Evolutionary conservation across 1,139 yeast genomes (phyloP).

Genomic region (Suhomyces panamericanus): DNA sequence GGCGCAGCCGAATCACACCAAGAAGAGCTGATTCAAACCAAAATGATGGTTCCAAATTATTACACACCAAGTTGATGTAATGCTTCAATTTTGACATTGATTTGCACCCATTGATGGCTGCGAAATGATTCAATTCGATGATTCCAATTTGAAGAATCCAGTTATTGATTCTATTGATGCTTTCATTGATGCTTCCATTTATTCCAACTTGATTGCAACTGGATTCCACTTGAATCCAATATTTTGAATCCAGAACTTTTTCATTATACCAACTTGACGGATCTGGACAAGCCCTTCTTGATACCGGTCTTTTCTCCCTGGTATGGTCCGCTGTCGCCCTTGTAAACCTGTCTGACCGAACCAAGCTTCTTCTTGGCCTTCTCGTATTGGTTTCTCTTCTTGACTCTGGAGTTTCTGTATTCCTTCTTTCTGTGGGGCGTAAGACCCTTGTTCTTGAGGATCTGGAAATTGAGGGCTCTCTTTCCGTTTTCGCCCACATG

Average conservation of each 20-base stretch:
- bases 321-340: constrained; percentile 78
- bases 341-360: constrained; percentile 85
- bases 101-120: too few species aligned
- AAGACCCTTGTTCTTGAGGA: constrained; percentile 91
- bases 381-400: constrained; percentile 97
- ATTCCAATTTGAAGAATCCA: too few species aligned
- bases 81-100: too few species aligned
- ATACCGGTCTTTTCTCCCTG: constrained; percentile 97
- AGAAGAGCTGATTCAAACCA: too few species aligned
- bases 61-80: too few species aligned
- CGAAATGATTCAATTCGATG: too few species aligned
- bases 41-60: too few species aligned
- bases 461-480: constrained; percentile 93
- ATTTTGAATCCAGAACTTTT: too few species aligned
- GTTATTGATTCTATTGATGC: too few species aligned
- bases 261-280: constrained; percentile 62
- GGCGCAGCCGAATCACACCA: constrained; percentile 5
- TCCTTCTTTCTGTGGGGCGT: constrained; percentile 93
- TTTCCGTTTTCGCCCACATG: constrained; percentile 74
- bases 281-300: constrained; percentile 84
- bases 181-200: too few species aligned
- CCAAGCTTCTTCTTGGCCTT: constrained; percentile 92
- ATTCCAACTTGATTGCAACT: too few species aligned
- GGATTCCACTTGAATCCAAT: too few species aligned
- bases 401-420: constrained; percentile 92